Evolutionary conservation across 1,139 yeast genomes (phyloP).

Genomic region (Candida pseudoviswanathii): DNA sequence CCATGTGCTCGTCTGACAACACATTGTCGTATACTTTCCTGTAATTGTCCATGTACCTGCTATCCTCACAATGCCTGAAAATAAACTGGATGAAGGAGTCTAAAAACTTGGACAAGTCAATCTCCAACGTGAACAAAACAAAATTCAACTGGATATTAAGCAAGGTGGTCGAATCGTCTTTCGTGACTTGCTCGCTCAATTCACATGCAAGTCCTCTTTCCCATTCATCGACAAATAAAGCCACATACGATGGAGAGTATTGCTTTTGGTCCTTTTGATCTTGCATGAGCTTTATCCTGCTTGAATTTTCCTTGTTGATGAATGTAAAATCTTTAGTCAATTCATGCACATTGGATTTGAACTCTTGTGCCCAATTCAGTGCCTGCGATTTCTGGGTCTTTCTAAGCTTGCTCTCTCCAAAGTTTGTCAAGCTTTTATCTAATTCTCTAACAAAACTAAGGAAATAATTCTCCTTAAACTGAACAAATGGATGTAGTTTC

Average conservation of each 20-base stretch:
- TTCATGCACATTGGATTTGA: conserved; percentile 19
- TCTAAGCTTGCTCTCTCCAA: conserved; percentile 13
- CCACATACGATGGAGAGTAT: conserved; percentile 9
- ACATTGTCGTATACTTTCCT: conserved; percentile 14
- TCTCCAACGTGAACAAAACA: conserved; percentile 32
- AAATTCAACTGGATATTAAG: conserved; percentile 41
- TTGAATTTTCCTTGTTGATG: conserved; percentile 3
- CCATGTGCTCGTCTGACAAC: conserved; percentile 13
- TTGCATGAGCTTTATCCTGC: conserved; percentile 2
- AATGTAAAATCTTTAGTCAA: conserved; percentile 21
- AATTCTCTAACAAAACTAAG: conserved; percentile 19
- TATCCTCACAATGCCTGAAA: conserved; percentile 13
- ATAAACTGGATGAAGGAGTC: conserved; percentile 19
- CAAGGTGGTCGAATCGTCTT: conserved; percentile 22
- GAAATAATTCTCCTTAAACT: conserved; percentile 32
- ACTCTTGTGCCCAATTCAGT: conserved; percentile 20
- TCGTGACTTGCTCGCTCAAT: conserved; percentile 26
- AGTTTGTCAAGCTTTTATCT: conserved; percentile 15
- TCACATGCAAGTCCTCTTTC: conserved; percentile 15
- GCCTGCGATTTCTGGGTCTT: conserved; percentile 20
- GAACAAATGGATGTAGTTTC: conserved; percentile 36
- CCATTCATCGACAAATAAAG: conserved; percentile 19
- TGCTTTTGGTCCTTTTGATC: conserved; percentile 5
- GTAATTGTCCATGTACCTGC: conserved; percentile 14
- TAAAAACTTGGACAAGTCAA: conserved; percentile 30